A percentile compares a stretch with the other conserved stretches of the same genome.
Conservation (phyloP, 139 green algal genomes). For the Dunaliella primolecta region DNA sequence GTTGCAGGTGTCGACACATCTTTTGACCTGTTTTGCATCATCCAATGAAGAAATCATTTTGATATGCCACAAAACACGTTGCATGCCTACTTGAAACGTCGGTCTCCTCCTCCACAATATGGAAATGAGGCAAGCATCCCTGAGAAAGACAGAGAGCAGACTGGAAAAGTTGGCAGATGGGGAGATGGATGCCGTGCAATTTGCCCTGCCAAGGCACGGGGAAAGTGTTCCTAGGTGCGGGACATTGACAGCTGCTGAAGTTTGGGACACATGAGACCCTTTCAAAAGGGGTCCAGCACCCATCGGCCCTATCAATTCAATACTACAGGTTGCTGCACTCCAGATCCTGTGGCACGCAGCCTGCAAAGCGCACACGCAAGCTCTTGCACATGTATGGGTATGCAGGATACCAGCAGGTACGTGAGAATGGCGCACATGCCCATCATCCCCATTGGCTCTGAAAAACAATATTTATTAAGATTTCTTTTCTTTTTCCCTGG, state of each 20-base stretch:
- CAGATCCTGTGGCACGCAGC: neutral
- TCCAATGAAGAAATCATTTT: too few species aligned
- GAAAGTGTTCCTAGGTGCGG: neutral
- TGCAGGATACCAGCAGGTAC: neutral
- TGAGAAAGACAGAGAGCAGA: neutral
- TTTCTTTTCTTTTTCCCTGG: too few species aligned
- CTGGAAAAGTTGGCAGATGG: too few species aligned
- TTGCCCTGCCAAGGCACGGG: neutral
- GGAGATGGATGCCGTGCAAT: neutral
- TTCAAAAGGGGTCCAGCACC: too few species aligned
- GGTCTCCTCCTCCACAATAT: neutral
- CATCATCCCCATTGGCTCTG: too few species aligned
- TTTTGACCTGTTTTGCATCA: too few species aligned
- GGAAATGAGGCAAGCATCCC: neutral
- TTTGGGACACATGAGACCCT: neutral
- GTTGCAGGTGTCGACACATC: too few species aligned
- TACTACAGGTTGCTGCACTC: neutral
- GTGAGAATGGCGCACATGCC: too few species aligned
- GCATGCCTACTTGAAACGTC: neutral
- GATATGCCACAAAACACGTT: neutral
- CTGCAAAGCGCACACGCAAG: neutral
- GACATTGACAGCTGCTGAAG: neutral
- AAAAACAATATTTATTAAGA: too few species aligned
- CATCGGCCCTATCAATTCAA: too few species aligned
- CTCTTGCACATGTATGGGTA: neutral